Conservation (phyloP, 805 yeast species). For the Ogataea allantospora region DNA sequence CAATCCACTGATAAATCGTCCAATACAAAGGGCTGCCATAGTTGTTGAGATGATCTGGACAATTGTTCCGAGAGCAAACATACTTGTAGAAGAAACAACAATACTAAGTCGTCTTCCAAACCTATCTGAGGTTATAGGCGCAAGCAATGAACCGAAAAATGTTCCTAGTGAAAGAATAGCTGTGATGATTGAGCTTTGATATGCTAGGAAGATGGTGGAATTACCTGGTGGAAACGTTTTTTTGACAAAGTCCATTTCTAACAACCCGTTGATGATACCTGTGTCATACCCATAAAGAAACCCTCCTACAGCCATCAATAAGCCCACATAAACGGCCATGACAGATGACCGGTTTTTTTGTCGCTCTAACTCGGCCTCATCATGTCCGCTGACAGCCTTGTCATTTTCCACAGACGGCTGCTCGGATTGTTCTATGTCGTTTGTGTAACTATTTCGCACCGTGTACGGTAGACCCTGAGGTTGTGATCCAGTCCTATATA, state of each 20-base stretch:
- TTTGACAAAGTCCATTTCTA: conserved; percentile 72
- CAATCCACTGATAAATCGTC: conserved; percentile 69
- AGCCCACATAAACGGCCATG: conserved; percentile 71
- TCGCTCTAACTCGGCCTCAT: conserved; percentile 1
- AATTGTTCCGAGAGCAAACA: conserved; percentile 70
- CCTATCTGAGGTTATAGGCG: conserved; percentile 65
- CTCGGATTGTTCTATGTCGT: conserved; percentile 3
- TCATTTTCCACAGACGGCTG: conserved; percentile 8
- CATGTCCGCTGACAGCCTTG: conserved; percentile 1
- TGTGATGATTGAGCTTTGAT: conserved; percentile 68
- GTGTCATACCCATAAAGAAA: conserved; percentile 89
- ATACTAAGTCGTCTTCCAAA: conserved; percentile 71
- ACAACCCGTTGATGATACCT: conserved; percentile 74
- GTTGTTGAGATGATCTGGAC: conserved; percentile 59
- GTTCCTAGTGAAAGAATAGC: conserved; percentile 83
- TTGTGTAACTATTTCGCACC: conserved; percentile 2
- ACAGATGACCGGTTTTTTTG: conserved; percentile 41
- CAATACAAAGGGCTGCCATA: conserved; percentile 58
- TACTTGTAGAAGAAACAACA: conserved; percentile 54
- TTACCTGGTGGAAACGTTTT: conserved; percentile 50
- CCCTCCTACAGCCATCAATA: conserved; percentile 88
- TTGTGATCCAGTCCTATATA: not conserved
- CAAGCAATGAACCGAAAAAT: conserved; percentile 59
- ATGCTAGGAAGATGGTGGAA: conserved; percentile 46
- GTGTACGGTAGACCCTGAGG: not conserved